These are phyloP conservation scores for Ajuga chamaepitys DNA, from an alignment of 257 asterid genomes.

Conservation along the genomic window DNA sequence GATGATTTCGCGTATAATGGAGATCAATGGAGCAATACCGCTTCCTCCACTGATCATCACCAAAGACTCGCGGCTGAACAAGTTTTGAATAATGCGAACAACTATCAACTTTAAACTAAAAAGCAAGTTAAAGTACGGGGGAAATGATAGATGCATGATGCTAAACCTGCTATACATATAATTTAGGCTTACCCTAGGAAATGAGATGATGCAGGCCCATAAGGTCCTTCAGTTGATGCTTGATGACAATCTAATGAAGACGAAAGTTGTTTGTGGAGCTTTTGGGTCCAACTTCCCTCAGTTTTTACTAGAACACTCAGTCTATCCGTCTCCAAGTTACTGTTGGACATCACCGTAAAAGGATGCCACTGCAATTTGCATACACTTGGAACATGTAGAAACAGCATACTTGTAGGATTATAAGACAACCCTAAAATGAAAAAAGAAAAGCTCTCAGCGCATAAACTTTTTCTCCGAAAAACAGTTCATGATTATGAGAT, in stretches of 20 bases:
- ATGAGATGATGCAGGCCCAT: constrained; percentile 40
- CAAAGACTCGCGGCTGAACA: constrained; percentile 37
- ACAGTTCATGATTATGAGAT: background rate
- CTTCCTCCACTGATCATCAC: no score
- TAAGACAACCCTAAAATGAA: constrained; percentile 26
- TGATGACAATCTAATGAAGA: constrained; percentile 28
- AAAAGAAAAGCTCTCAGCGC: background rate
- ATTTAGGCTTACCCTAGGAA: constrained; percentile 28
- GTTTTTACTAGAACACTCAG: constrained; percentile 33
- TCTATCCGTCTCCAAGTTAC: constrained; percentile 26
- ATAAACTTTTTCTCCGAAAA: background rate
- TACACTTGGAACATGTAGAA: constrained; percentile 36
- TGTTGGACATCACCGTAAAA: constrained; percentile 38
- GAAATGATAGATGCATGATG: no score
- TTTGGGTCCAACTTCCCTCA: constrained; percentile 46
- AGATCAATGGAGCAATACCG: no score
- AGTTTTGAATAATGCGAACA: background rate
- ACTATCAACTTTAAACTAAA: background rate
- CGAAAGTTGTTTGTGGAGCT: constrained; percentile 29
- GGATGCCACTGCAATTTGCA: constrained; percentile 62
- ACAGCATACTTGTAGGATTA: constrained; percentile 35
- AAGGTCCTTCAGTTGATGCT: constrained; percentile 58
- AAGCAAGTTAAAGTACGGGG: no score
- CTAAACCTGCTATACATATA: no score
- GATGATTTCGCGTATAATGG: no score